Evolutionary conservation across 2,329 filamentous ascomycete species (phyloP), one percentile per base, ranked within the genome.

Genomic region (Fusarium burgessii): DNA sequence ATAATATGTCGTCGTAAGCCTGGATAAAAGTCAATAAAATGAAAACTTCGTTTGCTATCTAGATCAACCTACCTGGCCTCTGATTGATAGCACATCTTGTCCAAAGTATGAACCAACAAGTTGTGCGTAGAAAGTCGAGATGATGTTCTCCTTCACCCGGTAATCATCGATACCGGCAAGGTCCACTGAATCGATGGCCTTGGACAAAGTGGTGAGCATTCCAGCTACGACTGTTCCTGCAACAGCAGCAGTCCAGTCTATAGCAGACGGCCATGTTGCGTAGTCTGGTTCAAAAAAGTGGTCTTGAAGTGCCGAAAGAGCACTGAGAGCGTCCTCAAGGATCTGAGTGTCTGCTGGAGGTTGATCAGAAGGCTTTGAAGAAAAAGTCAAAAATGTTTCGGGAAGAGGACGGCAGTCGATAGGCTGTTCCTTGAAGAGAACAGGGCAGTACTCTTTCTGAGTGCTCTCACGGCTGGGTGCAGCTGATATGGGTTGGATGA

Each of bases 231-330:
- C 90, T 0, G 95, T 97, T 45, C 91, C 90, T 74, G 93, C 84
- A 12, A 98, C 93, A 7, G 95, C 95, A 20, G 91, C 91, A 0
- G 95, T 98, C 95, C 95, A 98, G 82, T 98, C 95, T 76, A 97
- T 98, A 35, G 93, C 88, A 2, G 86, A 86, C 1, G 94, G 93
- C 93, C 95, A 98, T 29, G 90, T 94, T 14, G 93, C 94, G 38
- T 92, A 83, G 86, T 92, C 92, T 7, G 91, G 82, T 49, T 90
- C 87, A 78, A 96, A 98, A 81, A 94, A 97, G 29, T 86, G 84
- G 56, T 88, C 85, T 79, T 98, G 94, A 86, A 98, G 89, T 9
- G 91, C 89, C 49, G 89, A 85, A 68, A 98, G 85, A 9, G 93
- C 92, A 51, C 86, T 80, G 49, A 92, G 82, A 23, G 91, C 83